These are phyloP conservation scores for Lentinula sp. DNA, from an alignment of 768 basidiomycete species.

Conservation along the genomic window DNA sequence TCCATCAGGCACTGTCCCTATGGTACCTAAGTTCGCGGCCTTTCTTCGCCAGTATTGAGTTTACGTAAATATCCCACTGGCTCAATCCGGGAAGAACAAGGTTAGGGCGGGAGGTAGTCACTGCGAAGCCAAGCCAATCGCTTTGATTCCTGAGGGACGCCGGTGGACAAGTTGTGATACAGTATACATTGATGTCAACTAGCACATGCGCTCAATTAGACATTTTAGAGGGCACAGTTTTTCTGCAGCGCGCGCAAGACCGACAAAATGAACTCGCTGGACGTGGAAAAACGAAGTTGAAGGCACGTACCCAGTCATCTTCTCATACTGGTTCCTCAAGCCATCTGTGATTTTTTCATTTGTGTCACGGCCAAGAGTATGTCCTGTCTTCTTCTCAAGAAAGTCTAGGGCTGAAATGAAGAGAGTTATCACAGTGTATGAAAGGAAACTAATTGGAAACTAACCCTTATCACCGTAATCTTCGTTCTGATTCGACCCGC, in stretches of 20 bases:
- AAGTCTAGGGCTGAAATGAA: neutral
- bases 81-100: too few relatives aligned
- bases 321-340: neutral
- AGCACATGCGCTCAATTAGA: neutral
- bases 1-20: too few relatives aligned
- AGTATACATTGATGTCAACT: too few relatives aligned
- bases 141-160: too few relatives aligned
- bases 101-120: too few relatives aligned
- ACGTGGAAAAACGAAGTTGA: neutral
- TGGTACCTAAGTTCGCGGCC: too few relatives aligned
- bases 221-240: neutral
- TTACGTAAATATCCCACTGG: too few relatives aligned
- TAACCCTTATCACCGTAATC: slow-evolving; percentile 3
- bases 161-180: too few relatives aligned
- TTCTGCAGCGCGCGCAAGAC: neutral
- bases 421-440: neutral
- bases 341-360: slow-evolving; percentile 4
- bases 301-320: slow-evolving; percentile 2
- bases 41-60: too few relatives aligned
- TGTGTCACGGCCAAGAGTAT: neutral
- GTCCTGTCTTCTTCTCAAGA: neutral
- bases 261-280: neutral
- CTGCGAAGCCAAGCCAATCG: too few relatives aligned
- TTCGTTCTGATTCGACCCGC: neutral
- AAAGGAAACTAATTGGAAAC: neutral